Base-by-base conservation (phyloP, 371 early-diverging fungal species). In the Cokeromyces recurvatus region DNA sequence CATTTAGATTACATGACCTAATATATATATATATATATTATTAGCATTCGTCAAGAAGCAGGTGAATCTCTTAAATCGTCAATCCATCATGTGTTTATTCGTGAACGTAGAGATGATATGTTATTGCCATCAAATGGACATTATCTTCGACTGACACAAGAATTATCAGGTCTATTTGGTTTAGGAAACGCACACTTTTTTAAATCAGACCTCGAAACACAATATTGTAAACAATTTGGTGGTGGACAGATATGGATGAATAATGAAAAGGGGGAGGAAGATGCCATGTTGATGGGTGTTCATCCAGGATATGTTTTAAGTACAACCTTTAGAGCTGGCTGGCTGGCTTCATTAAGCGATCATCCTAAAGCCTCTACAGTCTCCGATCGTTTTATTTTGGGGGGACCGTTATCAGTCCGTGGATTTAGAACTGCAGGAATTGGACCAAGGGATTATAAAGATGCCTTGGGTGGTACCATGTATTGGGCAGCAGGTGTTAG, bases 41-140 rank as follows among this genome's bases (percentile, higher is more conserved):
- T 14, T 65, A 91, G 91, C 55, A 79, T 95, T 46, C 87, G 97
- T 22, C 64, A 84, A 29, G 87, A 92, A 51, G 94, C 87, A 14
- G 96, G 95, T 0, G 88, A 95, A 60, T 72, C 88, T 15, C 65
- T 95, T 27, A 95, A 95, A 59, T 87, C 93, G 3, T 74, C 91
- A 0, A 43, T 95, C 32, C 62, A 68, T 3, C 87, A 92, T 66
- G 63, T 73, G 24, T 79, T 84, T 56, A 52, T 78, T 0, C 66
- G 73, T 31, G 95, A 95, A 48, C 67, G 67, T 20, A 81, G 94
- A 16, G 89, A 95, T 48, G 87, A 91, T 50, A 55, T 74, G 10
- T 58, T 85, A 38, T 62, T 92, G 32, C 95, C 95, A 4, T 82
- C 85, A 0, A 59, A 57, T 17, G 97, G 97, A 9, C 64, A 78